A percentile compares a stretch with the other conserved stretches of the same genome.
Conservation (phyloP, 108 stramenopile genomes). For the Cyclotella sp. region DNA sequence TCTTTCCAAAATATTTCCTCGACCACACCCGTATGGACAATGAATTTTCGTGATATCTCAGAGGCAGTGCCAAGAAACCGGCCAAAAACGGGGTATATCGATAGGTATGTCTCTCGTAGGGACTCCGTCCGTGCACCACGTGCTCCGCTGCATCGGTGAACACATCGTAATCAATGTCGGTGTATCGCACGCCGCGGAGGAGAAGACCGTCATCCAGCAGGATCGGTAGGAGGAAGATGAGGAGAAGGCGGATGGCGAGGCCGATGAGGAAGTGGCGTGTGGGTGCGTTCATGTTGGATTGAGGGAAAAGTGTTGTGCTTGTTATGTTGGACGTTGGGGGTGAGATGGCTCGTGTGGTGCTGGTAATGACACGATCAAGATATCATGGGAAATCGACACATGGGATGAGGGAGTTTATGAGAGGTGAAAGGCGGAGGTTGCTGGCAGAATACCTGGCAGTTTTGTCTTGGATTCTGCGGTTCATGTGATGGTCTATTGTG, state of each 20-base stretch:
- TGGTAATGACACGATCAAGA: too few species aligned
- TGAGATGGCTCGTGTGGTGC: too few species aligned
- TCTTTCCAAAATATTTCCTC: slow-evolving; percentile 58
- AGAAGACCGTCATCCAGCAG: slow-evolving; percentile 72
- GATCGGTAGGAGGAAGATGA: slow-evolving; percentile 66
- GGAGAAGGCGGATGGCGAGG: slow-evolving; percentile 61
- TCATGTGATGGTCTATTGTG: too few species aligned
- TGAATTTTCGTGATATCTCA: not conserved
- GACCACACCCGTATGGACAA: slow-evolving; percentile 11
- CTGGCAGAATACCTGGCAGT: too few species aligned
- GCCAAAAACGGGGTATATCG: slow-evolving; percentile 99
- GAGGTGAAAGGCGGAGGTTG: too few species aligned
- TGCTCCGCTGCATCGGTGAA: slow-evolving; percentile 83
- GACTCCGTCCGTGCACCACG: slow-evolving; percentile 67
- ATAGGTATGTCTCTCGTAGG: slow-evolving; percentile 97
- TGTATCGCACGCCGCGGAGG: slow-evolving; percentile 81
- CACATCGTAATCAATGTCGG: slow-evolving; percentile 90
- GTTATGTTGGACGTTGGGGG: too few species aligned
- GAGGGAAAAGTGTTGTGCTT: too few species aligned
- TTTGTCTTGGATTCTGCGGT: too few species aligned
- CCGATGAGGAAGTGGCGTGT: slow-evolving; percentile 49
- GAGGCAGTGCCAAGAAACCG: slow-evolving; percentile 56
- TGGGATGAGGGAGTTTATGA: too few species aligned
- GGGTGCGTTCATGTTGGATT: not conserved
- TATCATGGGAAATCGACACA: too few species aligned